A percentile compares a stretch with the other conserved stretches of the same genome.
phyloP scores from a whole-genome alignment of 805 yeast genomes.

The Metschnikowia similis region DNA sequence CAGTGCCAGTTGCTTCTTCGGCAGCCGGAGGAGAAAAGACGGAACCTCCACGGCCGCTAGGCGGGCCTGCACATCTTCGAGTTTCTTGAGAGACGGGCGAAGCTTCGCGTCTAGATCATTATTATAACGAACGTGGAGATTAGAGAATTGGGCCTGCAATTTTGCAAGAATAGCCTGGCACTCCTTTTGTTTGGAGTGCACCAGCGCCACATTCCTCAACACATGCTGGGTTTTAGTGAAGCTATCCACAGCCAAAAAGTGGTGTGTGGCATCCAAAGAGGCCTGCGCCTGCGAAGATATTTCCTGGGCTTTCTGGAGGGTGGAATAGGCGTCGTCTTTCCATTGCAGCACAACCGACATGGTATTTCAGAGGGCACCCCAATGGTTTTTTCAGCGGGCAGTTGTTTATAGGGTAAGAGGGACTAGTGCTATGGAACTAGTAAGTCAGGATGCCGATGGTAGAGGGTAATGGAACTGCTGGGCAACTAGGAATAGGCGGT shows the following conservation, averaged over 20 bases:
- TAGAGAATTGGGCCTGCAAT: conserved; percentile 11
- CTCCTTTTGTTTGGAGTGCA: conserved; percentile 16
- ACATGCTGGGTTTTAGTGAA: conserved; percentile 20
- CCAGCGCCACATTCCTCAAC: conserved; percentile 12
- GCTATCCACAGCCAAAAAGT: conserved; percentile 20
- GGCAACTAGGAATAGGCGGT: no score
- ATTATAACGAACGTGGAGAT: conserved; percentile 6
- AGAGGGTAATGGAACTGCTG: no score
- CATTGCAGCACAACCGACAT: conserved; percentile 19
- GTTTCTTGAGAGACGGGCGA: conserved; percentile 21
- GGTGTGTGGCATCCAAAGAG: conserved; percentile 23
- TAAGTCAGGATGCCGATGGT: no score
- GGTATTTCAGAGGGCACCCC: background rate
- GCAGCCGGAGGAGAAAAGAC: conserved; percentile 12
- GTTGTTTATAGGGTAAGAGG: no score
- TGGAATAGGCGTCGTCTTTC: conserved; percentile 27
- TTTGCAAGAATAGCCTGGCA: conserved; percentile 14
- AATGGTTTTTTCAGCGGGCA: no score
- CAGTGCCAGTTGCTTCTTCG: background rate
- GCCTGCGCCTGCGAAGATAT: conserved; percentile 32
- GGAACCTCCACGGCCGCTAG: conserved; percentile 31
- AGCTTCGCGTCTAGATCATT: conserved; percentile 12
- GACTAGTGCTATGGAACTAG: no score
- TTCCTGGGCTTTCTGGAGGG: conserved; percentile 27
- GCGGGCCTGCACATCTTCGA: conserved; percentile 23